These are phyloP conservation scores for Chlamydomonas incerta DNA, from an alignment of 139 green algal genomes.

Conservation along the genomic window DNA sequence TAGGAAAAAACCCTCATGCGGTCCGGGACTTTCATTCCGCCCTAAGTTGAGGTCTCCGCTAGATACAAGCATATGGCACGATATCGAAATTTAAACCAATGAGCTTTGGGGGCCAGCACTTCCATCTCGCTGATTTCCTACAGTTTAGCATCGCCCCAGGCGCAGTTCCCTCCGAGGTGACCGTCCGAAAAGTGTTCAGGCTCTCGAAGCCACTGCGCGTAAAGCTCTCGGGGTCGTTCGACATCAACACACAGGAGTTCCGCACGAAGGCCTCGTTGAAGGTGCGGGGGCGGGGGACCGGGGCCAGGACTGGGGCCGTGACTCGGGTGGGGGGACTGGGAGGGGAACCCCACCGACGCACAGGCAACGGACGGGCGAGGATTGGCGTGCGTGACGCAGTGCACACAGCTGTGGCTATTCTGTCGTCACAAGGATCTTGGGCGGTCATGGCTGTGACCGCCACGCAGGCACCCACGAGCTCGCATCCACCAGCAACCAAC, in stretches of 20 bases:
- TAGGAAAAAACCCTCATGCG: too few species aligned
- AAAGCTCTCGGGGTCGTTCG: background rate
- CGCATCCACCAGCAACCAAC: background rate
- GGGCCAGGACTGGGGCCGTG: too few species aligned
- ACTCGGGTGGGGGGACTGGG: too few species aligned
- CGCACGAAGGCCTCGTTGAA: slow-evolving; percentile 30
- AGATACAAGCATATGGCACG: background rate
- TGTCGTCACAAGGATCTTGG: too few species aligned
- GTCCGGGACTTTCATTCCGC: too few species aligned
- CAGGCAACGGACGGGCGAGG: too few species aligned
- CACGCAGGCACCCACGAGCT: background rate
- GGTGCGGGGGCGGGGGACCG: background rate
- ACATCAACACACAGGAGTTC: slow-evolving; percentile 2
- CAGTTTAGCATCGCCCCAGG: background rate
- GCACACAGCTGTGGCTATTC: too few species aligned
- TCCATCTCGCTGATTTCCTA: background rate
- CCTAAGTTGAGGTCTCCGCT: too few species aligned
- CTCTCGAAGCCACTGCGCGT: background rate
- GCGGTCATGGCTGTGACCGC: too few species aligned
- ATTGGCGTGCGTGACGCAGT: too few species aligned
- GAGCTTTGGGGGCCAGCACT: background rate
- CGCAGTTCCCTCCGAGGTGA: background rate
- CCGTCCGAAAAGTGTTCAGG: slow-evolving; percentile 12
- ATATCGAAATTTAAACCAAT: background rate
- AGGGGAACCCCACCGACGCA: too few species aligned